Conservation (phyloP, 2,329 filamentous ascomycete genomes). For the Mycocentrospora acerina region DNA sequence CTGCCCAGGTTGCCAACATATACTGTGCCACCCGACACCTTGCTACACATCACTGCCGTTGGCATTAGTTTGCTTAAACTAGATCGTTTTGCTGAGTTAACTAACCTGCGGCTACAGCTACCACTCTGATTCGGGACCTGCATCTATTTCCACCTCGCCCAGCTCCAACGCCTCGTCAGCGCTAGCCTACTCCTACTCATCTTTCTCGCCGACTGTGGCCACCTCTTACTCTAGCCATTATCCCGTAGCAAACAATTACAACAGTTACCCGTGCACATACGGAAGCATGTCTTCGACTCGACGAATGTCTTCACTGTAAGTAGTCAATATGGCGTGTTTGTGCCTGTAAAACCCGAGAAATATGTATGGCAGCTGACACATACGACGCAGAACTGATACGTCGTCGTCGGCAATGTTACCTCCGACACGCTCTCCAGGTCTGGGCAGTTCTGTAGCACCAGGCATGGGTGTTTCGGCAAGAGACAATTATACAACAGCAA, state of each 20-base stretch:
- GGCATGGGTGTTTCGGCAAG: constrained; percentile 44
- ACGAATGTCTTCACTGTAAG: constrained; percentile 49
- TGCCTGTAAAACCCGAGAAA: constrained; percentile 33
- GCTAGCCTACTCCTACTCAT: constrained; percentile 47
- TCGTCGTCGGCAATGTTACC: constrained; percentile 52
- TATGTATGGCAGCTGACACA: constrained; percentile 45
- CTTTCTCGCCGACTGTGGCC: constrained; percentile 32
- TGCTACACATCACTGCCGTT: constrained; percentile 44
- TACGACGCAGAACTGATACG: constrained; percentile 46
- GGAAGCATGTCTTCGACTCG: constrained; percentile 43
- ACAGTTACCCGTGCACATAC: constrained; percentile 40
- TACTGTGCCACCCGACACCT: constrained; percentile 41
- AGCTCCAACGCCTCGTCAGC: constrained; percentile 53
- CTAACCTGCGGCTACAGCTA: constrained; percentile 50
- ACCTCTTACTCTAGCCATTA: constrained; percentile 40
- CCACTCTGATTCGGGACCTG: constrained; percentile 58
- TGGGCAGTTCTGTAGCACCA: constrained; percentile 46
- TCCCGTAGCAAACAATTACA: constrained; percentile 38
- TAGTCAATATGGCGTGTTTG: constrained; percentile 39
- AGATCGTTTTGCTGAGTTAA: constrained; percentile 31
- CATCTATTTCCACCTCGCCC: constrained; percentile 55
- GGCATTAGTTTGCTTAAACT: constrained; percentile 33
- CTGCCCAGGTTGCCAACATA: constrained; percentile 41
- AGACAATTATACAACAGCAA: constrained; percentile 48
- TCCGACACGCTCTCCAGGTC: constrained; percentile 44